Evolutionary conservation across 768 basidiomycete species (phyloP).

Genomic region (Hydnum rufescens): DNA sequence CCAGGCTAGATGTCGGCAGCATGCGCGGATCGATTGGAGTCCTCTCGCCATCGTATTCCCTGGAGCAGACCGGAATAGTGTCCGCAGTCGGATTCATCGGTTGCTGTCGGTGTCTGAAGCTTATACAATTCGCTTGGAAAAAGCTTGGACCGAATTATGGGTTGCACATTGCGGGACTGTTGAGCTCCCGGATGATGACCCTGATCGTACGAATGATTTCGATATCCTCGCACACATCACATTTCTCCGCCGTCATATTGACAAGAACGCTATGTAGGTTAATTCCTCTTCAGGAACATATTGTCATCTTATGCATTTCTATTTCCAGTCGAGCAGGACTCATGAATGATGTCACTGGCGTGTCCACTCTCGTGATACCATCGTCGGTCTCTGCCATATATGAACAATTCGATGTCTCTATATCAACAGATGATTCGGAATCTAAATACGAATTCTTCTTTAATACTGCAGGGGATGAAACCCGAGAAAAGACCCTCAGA

Average conservation of each 20-base stretch:
- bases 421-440: background rate
- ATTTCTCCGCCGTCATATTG: conserved; percentile 60
- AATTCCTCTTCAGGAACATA: background rate
- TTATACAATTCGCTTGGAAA: conserved; percentile 62
- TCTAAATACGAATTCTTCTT: conserved; percentile 50
- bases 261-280: conserved; percentile 73
- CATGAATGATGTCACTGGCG: too few species aligned
- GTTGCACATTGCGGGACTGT: conserved; percentile 42
- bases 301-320: background rate
- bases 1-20: conserved; percentile 45
- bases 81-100: conserved; percentile 45
- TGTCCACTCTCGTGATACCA: too few species aligned
- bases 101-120: conserved; percentile 36
- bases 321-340: conserved; percentile 2
- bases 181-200: conserved; percentile 51
- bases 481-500: conserved; percentile 47
- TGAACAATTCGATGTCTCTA: conserved; percentile 2
- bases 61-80: conserved; percentile 47
- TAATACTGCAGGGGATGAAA: conserved; percentile 50
- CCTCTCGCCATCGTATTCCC: conserved; percentile 68
- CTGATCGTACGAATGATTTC: conserved; percentile 47
- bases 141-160: conserved; percentile 69
- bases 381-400: background rate
- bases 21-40: conserved; percentile 41
- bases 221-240: conserved; percentile 63